A percentile compares a stretch with the other conserved stretches of the same genome.
phyloP scores from a whole-genome alignment of 805 yeast genomes.

The Pichia heedii region DNA sequence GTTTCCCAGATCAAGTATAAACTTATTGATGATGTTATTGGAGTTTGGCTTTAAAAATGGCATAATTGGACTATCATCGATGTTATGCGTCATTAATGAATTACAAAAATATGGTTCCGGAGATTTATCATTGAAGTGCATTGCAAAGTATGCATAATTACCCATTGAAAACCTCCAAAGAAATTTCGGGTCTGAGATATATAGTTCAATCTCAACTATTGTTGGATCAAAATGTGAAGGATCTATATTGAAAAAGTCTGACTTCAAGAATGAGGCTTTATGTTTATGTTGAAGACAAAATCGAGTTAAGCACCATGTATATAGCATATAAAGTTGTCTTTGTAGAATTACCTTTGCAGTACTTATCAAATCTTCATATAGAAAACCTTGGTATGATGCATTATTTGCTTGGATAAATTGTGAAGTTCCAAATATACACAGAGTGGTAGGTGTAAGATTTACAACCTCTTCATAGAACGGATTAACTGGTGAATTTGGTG shows the following conservation, averaged over 20 bases:
- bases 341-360: neutral
- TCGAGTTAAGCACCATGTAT: neutral
- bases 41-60: neutral
- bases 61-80: neutral
- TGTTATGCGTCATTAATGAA: neutral
- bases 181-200: neutral
- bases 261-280: neutral
- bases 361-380: neutral
- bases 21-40: neutral
- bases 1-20: neutral
- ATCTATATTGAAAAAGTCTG: neutral
- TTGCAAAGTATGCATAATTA: neutral
- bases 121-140: neutral
- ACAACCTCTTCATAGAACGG: neutral
- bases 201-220: neutral
- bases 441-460: neutral
- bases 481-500: neutral
- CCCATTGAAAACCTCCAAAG: neutral
- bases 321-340: neutral
- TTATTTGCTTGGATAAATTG: neutral
- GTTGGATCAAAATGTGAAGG: neutral
- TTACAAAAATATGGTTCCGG: neutral
- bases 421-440: neutral
- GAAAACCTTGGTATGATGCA: neutral
- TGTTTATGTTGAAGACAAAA: neutral